Evolutionary conservation across 2,329 filamentous ascomycete species (phyloP).

Genomic region (Fusarium musae): DNA sequence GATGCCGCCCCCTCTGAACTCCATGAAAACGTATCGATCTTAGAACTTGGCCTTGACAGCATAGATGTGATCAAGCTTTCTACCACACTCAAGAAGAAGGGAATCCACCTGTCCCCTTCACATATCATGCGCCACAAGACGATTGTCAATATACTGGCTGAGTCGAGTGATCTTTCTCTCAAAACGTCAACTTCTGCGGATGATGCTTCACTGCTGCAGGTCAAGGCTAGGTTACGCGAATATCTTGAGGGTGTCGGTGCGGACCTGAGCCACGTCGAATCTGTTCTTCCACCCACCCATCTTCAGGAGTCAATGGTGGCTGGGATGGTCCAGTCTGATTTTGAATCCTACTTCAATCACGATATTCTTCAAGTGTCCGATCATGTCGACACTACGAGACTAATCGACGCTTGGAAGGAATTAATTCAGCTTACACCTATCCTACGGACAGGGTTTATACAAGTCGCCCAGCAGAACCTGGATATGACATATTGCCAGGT

Average conservation of each 20-base stretch:
- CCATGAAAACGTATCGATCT: conserved; percentile 70
- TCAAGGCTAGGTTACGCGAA: conserved; percentile 50
- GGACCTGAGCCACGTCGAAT: conserved; percentile 59
- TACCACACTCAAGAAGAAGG: conserved; percentile 71
- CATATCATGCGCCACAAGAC: conserved; percentile 79
- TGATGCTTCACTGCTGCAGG: conserved; percentile 25
- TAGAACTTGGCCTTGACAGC: conserved; percentile 89
- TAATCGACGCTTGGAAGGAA: conserved; percentile 70
- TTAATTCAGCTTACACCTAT: conserved; percentile 74
- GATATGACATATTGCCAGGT: conserved; percentile 63
- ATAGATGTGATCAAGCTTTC: conserved; percentile 91
- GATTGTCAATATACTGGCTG: conserved; percentile 66
- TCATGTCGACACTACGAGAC: conserved; percentile 63
- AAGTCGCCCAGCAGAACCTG: conserved; percentile 70
- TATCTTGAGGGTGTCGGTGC: conserved; percentile 51
- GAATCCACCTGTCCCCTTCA: conserved; percentile 74
- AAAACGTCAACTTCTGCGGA: neutral
- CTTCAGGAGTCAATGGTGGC: conserved; percentile 88
- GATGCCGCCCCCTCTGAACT: conserved; percentile 63
- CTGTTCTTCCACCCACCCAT: conserved; percentile 79
- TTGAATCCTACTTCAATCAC: conserved; percentile 85
- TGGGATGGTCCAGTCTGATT: conserved; percentile 81
- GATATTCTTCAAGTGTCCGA: conserved; percentile 74
- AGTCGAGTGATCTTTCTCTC: neutral
- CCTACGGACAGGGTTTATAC: conserved; percentile 77